phyloP scores from a whole-genome alignment of 495 filamentous ascomycete genomes.

The Collariella sp. region DNA sequence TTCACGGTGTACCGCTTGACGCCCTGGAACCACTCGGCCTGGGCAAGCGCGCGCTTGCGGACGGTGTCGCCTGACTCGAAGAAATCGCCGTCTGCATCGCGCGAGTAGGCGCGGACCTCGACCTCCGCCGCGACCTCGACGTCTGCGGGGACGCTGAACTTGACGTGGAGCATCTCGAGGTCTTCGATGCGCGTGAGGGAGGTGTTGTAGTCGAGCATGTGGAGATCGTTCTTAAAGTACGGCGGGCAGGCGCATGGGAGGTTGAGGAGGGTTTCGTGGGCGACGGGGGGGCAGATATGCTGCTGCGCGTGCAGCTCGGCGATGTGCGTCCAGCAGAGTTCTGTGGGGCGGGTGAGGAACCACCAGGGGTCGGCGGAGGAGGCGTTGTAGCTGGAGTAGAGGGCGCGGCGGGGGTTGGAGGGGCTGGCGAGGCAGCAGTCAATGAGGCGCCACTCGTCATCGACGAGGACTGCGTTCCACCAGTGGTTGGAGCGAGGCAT shows the following conservation, averaged over 20 bases:
- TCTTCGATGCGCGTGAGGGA: conserved; percentile 78
- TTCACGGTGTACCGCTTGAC: conserved; percentile 89
- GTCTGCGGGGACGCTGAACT: conserved; percentile 76
- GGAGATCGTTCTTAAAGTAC: conserved; percentile 71
- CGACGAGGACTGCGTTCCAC: conserved; percentile 94
- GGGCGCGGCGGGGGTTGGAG: conserved; percentile 68
- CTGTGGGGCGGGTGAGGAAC: conserved; percentile 77
- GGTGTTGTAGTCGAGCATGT: conserved; percentile 85
- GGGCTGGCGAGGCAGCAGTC: conserved; percentile 88
- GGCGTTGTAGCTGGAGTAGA: conserved; percentile 63
- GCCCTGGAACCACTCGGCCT: conserved; percentile 83
- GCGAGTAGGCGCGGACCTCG: conserved; percentile 67
- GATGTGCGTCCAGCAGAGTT: conserved; percentile 92
- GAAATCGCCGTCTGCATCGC: conserved; percentile 80
- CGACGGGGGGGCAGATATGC: conserved; percentile 82
- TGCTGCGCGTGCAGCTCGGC: conserved; percentile 78
- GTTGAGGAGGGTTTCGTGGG: conserved; percentile 72
- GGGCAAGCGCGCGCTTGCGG: conserved; percentile 76
- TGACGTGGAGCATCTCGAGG: conserved; percentile 83
- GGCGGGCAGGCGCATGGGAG: conserved; percentile 78
- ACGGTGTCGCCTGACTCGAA: conserved; percentile 88
- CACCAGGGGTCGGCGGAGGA: conserved; percentile 77
- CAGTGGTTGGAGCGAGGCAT: conserved; percentile 85
- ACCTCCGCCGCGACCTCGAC: conserved; percentile 92
- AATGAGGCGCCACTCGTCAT: conserved; percentile 94